Evolutionary conservation across 768 basidiomycete genomes (phyloP).

Genomic region (Naganishia friedmannii): DNA sequence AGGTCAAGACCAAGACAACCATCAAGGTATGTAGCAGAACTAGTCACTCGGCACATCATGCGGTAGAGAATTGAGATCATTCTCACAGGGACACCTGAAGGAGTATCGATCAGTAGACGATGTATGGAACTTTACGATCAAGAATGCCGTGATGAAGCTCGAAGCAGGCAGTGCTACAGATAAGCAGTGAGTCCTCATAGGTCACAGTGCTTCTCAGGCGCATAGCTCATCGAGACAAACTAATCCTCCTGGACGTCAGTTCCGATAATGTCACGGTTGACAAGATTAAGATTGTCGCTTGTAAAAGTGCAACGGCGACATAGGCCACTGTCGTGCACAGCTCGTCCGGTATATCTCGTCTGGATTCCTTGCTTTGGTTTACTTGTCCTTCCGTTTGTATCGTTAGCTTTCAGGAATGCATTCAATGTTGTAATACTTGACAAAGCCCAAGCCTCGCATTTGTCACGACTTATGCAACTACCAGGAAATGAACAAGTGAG

Average conservation of each 20-base stretch:
- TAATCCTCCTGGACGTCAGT: background rate
- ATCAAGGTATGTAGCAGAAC: slow-evolving; percentile 64
- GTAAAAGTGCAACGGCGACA: slow-evolving; percentile 59
- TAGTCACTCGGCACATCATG: background rate
- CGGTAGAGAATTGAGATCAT: background rate
- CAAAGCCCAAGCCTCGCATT: background rate
- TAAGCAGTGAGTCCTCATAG: slow-evolving; percentile 28
- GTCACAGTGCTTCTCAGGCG: too few species aligned
- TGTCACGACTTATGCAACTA: too few species aligned
- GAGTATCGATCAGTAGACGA: slow-evolving; percentile 60
- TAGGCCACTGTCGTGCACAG: background rate
- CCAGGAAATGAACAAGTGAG: too few species aligned
- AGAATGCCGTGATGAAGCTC: slow-evolving; percentile 91
- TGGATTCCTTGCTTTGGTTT: background rate
- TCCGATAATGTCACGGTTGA: slow-evolving; percentile 54
- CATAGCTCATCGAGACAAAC: background rate
- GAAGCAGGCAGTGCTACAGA: slow-evolving; percentile 56
- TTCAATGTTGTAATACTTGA: background rate
- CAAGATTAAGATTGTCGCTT: slow-evolving; percentile 95
- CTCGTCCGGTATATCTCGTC: background rate
- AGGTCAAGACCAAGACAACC: slow-evolving; percentile 90
- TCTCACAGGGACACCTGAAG: slow-evolving; percentile 74
- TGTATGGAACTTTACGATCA: slow-evolving; percentile 98
- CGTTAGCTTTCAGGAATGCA: background rate
- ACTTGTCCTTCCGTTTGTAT: background rate